Conservation (phyloP, 1,284 basidiomycete genomes). For the Ceratorhiza oryzae-sativae region DNA sequence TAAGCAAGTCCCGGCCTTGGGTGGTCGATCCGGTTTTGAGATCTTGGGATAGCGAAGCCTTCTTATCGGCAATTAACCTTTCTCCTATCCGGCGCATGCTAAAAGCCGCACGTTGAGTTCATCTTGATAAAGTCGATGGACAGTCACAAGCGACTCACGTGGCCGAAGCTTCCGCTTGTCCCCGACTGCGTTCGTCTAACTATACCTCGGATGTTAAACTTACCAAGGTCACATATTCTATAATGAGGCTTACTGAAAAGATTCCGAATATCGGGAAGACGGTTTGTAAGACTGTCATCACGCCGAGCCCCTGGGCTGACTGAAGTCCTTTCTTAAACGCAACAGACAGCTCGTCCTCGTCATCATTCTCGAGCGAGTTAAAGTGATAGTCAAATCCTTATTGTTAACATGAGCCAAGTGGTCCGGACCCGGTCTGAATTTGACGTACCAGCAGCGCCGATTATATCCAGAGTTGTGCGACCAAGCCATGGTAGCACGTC, state of each 20-base stretch:
- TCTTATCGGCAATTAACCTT: conserved; percentile 49
- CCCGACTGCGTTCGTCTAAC: conserved; percentile 2
- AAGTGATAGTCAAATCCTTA: conserved; percentile 54
- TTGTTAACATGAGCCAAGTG: conserved; percentile 46
- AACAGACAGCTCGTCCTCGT: background rate
- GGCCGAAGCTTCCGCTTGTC: background rate
- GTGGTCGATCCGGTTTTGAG: conserved; percentile 25
- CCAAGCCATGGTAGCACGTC: conserved; percentile 39
- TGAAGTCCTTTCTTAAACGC: conserved; percentile 15
- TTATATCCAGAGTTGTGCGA: conserved; percentile 41
- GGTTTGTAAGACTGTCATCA: conserved; percentile 36
- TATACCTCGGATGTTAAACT: no score
- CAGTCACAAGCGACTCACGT: conserved; percentile 39
- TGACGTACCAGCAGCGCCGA: conserved; percentile 38
- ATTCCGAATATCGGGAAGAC: background rate
- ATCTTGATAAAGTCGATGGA: conserved; percentile 36
- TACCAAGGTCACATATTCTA: no score
- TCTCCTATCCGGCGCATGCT: conserved; percentile 41
- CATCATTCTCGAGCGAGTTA: conserved; percentile 45
- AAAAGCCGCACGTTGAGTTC: background rate
- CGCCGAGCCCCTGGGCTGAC: conserved; percentile 43
- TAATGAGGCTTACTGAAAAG: background rate
- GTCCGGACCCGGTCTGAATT: background rate
- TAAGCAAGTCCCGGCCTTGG: conserved; percentile 46
- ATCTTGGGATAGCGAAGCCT: conserved; percentile 45